Conservation (phyloP, 2,329 filamentous ascomycete genomes). For the Gremmenia infestans region DNA sequence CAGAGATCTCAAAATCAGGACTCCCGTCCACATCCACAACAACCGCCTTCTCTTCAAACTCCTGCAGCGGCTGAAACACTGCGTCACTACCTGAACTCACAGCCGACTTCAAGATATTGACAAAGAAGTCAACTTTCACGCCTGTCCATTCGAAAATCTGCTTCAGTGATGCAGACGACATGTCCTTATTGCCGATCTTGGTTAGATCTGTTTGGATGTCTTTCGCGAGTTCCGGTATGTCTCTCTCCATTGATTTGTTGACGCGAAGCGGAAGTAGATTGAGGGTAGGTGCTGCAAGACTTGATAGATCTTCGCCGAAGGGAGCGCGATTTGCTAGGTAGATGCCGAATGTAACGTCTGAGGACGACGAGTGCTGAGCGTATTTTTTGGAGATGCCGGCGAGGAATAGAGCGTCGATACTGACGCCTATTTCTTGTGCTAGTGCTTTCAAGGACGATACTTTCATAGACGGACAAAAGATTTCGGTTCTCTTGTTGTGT, state of each 20-base stretch:
- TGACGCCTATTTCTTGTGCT: slow-evolving; percentile 51
- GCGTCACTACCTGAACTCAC: not conserved
- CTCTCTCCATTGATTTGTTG: slow-evolving; percentile 23
- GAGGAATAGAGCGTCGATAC: slow-evolving; percentile 70
- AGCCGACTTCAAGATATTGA: slow-evolving; percentile 65
- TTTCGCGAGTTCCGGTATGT: slow-evolving; percentile 47
- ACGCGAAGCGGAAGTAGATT: slow-evolving; percentile 72
- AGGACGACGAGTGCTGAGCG: slow-evolving; percentile 1
- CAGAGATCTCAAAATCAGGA: not conserved
- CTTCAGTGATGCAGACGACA: slow-evolving; percentile 57
- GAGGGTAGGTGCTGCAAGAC: slow-evolving; percentile 62
- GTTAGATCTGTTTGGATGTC: slow-evolving; percentile 65
- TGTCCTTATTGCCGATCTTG: slow-evolving; percentile 50
- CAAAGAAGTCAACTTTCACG: slow-evolving; percentile 62
- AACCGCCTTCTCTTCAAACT: slow-evolving; percentile 6
- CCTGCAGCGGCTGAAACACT: slow-evolving; percentile 11
- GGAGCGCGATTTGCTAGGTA: slow-evolving; percentile 76
- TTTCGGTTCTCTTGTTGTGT: slow-evolving; percentile 22
- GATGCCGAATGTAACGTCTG: slow-evolving; percentile 63
- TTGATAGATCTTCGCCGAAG: slow-evolving; percentile 43
- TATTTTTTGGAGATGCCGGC: slow-evolving; percentile 57
- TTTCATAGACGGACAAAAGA: slow-evolving; percentile 47
- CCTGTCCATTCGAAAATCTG: slow-evolving; percentile 75
- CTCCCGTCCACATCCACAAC: slow-evolving; percentile 3
- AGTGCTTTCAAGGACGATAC: slow-evolving; percentile 37